Percentiles rank a stretch among this genome's conserved stretches.
phyloP scores from a whole-genome alignment of 2,329 filamentous ascomycete species.

The Curvularia sp. region DNA sequence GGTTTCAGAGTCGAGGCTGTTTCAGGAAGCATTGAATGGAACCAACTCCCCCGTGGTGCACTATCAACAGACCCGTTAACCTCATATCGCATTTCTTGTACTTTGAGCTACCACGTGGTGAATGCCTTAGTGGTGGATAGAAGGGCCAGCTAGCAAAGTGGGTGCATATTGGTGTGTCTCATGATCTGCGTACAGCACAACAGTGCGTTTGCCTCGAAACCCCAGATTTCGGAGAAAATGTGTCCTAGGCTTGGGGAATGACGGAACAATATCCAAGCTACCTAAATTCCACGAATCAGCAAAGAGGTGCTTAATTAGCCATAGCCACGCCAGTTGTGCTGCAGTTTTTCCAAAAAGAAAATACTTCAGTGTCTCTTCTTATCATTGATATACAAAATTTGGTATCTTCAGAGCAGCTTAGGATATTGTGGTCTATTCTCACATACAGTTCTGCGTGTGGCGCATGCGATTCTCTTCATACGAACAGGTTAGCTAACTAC shows the following conservation, averaged over 20 bases:
- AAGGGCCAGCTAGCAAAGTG: background rate
- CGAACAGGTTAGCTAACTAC: background rate
- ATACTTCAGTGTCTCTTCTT: background rate
- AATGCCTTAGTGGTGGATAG: constrained; percentile 10
- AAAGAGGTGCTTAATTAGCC: background rate
- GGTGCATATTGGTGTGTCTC: constrained; percentile 6
- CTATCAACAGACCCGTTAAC: background rate
- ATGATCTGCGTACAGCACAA: constrained; percentile 6
- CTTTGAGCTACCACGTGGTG: background rate
- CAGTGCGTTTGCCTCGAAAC: constrained; percentile 6
- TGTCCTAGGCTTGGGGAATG: background rate
- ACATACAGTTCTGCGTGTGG: background rate
- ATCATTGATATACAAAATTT: background rate
- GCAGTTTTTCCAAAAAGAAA: background rate
- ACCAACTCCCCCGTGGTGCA: background rate
- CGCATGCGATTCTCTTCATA: background rate
- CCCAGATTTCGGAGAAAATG: constrained; percentile 12
- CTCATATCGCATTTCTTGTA: background rate
- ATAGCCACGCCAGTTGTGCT: background rate
- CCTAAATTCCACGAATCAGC: constrained; percentile 14
- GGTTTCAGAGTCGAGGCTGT: background rate
- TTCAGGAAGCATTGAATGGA: background rate
- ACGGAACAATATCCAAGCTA: constrained; percentile 6
- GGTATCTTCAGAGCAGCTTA: background rate
- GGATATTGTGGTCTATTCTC: background rate